phyloP scores from a whole-genome alignment of 2,329 filamentous ascomycete species.

The Fusarium sp. region DNA sequence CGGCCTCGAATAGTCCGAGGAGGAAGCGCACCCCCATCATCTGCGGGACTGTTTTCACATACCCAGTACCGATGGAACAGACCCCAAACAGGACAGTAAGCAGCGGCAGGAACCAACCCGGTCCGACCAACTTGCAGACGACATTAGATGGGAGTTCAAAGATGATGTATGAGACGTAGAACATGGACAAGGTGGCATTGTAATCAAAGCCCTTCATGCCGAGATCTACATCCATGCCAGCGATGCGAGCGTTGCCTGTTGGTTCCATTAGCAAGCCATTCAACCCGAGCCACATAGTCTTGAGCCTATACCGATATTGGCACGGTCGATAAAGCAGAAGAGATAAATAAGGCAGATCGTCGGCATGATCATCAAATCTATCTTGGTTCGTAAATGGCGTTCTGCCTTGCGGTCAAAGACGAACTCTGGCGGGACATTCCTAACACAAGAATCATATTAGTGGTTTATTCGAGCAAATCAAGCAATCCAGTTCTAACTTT shows the following conservation, averaged over 20 bases:
- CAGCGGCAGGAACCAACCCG: constrained; percentile 75
- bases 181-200: constrained; percentile 70
- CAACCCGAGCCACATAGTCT: background rate
- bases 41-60: constrained; percentile 65
- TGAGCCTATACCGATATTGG: constrained; percentile 74
- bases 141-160: constrained; percentile 78
- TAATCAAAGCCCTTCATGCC: constrained; percentile 70
- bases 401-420: constrained; percentile 7
- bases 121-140: constrained; percentile 74
- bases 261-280: background rate
- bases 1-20: constrained; percentile 74
- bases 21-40: constrained; percentile 71
- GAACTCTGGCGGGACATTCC: background rate
- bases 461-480: background rate
- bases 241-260: constrained; percentile 64
- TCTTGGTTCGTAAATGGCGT: constrained; percentile 9
- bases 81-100: constrained; percentile 71
- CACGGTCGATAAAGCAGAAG: constrained; percentile 79
- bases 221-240: constrained; percentile 70
- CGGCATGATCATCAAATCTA: constrained; percentile 12
- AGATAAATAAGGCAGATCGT: constrained; percentile 36
- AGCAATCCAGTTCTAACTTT: background rate
- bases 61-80: constrained; percentile 70
- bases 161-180: constrained; percentile 76
- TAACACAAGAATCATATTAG: background rate